phyloP scores from a whole-genome alignment of 2,329 filamentous ascomycete genomes.

The Reticulascus tulasneorum region DNA sequence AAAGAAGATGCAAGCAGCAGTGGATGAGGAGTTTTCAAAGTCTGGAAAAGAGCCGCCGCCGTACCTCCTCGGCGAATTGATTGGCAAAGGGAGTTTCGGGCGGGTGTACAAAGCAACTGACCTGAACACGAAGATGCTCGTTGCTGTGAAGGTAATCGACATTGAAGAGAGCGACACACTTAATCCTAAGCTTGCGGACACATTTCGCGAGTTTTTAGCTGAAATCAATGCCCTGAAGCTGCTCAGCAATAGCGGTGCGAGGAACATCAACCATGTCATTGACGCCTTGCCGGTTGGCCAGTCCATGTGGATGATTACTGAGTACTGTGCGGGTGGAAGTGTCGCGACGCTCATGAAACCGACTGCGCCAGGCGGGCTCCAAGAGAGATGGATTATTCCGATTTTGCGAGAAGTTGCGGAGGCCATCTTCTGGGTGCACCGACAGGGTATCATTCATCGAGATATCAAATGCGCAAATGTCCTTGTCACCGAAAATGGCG shows the following conservation, averaged over 20 bases:
- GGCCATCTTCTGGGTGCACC: constrained; percentile 64
- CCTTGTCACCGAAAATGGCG: constrained; percentile 70
- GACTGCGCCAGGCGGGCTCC: constrained; percentile 60
- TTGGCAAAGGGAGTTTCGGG: constrained; percentile 72
- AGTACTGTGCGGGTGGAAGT: constrained; percentile 82
- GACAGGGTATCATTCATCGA: constrained; percentile 65
- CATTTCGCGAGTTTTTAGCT: constrained; percentile 66
- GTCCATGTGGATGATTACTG: constrained; percentile 83
- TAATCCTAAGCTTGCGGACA: constrained; percentile 61
- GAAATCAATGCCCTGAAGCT: constrained; percentile 67
- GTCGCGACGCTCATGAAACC: constrained; percentile 70
- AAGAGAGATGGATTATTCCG: constrained; percentile 67
- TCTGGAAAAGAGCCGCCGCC: constrained; percentile 57
- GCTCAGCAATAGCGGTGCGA: constrained; percentile 68
- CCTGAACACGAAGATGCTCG: constrained; percentile 46
- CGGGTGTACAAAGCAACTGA: constrained; percentile 65
- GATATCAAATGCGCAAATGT: constrained; percentile 78
- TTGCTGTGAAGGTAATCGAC: constrained; percentile 80
- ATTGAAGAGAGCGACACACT: constrained; percentile 72
- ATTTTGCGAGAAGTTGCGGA: constrained; percentile 64
- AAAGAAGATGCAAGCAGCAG: constrained; percentile 62
- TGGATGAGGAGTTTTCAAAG: constrained; percentile 59
- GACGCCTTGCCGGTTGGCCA: constrained; percentile 74
- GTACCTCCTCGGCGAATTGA: constrained; percentile 67
- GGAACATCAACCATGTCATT: constrained; percentile 78